Conservation (phyloP, 805 yeast species). For the Lipomyces orientalis region DNA sequence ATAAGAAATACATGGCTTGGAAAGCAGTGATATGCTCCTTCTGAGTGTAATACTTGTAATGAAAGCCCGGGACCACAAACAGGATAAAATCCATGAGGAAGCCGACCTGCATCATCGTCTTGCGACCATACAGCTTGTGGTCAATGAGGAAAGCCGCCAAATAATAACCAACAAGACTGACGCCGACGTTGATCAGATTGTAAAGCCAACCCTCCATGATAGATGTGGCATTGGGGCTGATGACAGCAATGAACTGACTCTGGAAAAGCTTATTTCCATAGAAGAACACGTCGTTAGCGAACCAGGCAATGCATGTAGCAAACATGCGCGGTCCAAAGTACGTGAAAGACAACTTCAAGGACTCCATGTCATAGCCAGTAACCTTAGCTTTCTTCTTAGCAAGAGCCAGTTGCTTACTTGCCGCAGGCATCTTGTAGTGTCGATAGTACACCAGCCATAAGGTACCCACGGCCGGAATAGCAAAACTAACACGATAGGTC, state of each 20-base stretch:
- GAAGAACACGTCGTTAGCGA: conserved; percentile 66
- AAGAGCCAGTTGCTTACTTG: conserved; percentile 43
- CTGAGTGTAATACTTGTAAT: conserved; percentile 46
- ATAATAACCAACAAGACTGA: conserved; percentile 70
- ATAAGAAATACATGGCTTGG: conserved; percentile 64
- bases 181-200: conserved; percentile 54
- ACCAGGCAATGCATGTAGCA: conserved; percentile 67
- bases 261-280: conserved; percentile 67
- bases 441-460: conserved; percentile 49
- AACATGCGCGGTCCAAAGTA: conserved; percentile 46
- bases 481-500: conserved; percentile 49
- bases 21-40: conserved; percentile 41
- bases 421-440: conserved; percentile 46
- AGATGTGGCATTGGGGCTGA: conserved; percentile 54
- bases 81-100: conserved; percentile 61
- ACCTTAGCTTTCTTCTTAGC: conserved; percentile 45
- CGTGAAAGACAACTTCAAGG: conserved; percentile 41
- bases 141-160: conserved; percentile 60
- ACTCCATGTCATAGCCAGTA: conserved; percentile 47
- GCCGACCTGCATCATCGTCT: conserved; percentile 61
- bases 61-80: conserved; percentile 58
- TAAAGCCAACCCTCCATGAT: conserved; percentile 59
- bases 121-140: conserved; percentile 58
- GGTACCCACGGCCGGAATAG: conserved; percentile 49
- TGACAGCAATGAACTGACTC: conserved; percentile 49